phyloP scores from a whole-genome alignment of 495 filamentous ascomycete species.

The Thermochaetoides thermophila region DNA sequence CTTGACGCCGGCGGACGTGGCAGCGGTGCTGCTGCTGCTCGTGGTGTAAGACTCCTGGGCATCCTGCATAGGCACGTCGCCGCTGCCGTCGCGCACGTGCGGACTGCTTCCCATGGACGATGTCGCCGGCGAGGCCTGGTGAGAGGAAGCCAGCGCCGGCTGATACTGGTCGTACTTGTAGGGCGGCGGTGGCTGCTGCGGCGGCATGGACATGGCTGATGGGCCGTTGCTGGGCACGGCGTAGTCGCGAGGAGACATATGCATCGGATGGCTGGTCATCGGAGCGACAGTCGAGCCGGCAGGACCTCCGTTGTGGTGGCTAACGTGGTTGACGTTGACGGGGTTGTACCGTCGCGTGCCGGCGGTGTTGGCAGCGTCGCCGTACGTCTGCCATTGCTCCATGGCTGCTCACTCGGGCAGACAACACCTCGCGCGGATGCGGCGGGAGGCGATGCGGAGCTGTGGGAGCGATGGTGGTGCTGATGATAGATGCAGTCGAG shows the following conservation, averaged over 20 bases:
- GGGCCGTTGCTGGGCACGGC: too few species aligned
- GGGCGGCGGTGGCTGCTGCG: constrained; percentile 45
- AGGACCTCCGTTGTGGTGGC: constrained; percentile 17
- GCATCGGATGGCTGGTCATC: too few species aligned
- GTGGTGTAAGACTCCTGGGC: constrained; percentile 66
- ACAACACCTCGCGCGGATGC: too few species aligned
- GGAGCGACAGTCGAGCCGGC: constrained; percentile 28
- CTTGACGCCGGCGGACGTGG: too few species aligned
- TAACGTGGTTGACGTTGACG: constrained; percentile 10
- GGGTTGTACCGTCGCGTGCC: constrained; percentile 32
- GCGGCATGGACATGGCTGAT: constrained; percentile 21
- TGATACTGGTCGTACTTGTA: constrained; percentile 67
- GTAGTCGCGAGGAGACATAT: too few species aligned
- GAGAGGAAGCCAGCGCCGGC: constrained; percentile 35
- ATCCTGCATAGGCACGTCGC: constrained; percentile 85
- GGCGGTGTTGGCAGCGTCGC: constrained; percentile 27
- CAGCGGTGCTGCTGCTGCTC: constrained; percentile 26
- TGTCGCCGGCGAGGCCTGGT: constrained; percentile 41
- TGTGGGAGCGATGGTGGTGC: too few species aligned
- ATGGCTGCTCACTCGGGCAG: too few species aligned
- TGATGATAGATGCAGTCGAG: too few species aligned
- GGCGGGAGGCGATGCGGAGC: too few species aligned
- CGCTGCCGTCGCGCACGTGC: constrained; percentile 57
- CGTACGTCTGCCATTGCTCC: constrained; percentile 43
- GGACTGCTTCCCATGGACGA: constrained; percentile 48